Base-by-base conservation (phyloP, 2,329 filamentous ascomycete genomes). In the Epichloe uncinata region DNA sequence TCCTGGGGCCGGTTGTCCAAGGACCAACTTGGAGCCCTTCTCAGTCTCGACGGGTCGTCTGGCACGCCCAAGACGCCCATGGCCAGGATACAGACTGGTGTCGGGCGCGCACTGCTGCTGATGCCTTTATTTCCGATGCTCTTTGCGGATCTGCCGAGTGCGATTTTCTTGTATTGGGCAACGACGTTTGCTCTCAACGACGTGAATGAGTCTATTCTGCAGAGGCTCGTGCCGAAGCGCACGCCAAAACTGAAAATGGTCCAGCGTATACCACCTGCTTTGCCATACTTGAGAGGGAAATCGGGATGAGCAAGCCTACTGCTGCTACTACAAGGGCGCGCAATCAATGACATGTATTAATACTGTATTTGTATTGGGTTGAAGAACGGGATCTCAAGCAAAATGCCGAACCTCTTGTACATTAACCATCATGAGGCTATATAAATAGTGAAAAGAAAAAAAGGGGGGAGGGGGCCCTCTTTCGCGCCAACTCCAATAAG, bases 111-210 rank as follows among this genome's bases (percentile, higher is more conserved):
- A 4, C 53, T 62, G 47, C 56, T 68, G n/a, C 47, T 66, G 37
- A 50, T 66, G 4, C 66, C 66, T 6, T 20, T 65, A 12, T 50
- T 69, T 4, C 66, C 66, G 5, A 55, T 68, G 11, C 51, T 66
- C 38, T 59, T 64, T 47, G 57, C 59, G 30, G 59, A 69, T 48
- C 52, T 70, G 3, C 69, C 69, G 3, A 64, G 66, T 46, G 67
- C 66, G 18, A 60, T 71, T 22, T 67, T 71, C 50, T 52, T 71
- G 5, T 71, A 69, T 57, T 70, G 65, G 68, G 58, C 61, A 3
- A 58, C 63, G 6, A 67, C 64, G 5, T 67, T 68, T 55, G 57
- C 58, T 13, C 60, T 69, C 30, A 61, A 61, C 46, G 53, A 59
- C n/a, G 49, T 65, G 48, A 70, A 69, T 45, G 58, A 62, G 12